phyloP scores from a whole-genome alignment of 2,329 filamentous ascomycete genomes.

The Xylaria sp. region DNA sequence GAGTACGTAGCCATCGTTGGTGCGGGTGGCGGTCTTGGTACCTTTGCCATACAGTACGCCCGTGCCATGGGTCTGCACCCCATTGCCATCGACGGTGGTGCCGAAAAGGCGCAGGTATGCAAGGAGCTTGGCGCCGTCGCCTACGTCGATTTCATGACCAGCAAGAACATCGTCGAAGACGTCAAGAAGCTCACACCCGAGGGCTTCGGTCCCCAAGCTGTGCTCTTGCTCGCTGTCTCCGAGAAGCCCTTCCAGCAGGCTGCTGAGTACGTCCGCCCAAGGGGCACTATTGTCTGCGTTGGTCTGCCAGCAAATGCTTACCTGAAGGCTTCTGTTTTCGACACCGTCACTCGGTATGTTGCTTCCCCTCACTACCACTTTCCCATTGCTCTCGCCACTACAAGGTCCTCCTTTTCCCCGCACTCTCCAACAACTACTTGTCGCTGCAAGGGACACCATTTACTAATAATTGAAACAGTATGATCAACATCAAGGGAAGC shows the following conservation, averaged over 20 bases:
- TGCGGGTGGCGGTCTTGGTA: slow-evolving; percentile 83
- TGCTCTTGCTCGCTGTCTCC: slow-evolving; percentile 83
- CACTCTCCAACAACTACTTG: not conserved
- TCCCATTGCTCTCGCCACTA: not conserved
- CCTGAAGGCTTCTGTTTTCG: slow-evolving; percentile 86
- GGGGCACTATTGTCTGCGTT: slow-evolving; percentile 87
- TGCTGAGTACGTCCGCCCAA: slow-evolving; percentile 84
- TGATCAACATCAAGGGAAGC: slow-evolving; percentile 91
- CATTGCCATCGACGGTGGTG: slow-evolving; percentile 85
- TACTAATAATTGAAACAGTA: slow-evolving; percentile 59
- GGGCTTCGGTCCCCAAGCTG: slow-evolving; percentile 86
- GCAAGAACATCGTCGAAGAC: slow-evolving; percentile 82
- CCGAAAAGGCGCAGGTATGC: slow-evolving; percentile 80
- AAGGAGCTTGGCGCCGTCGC: slow-evolving; percentile 74
- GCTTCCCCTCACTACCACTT: not conserved
- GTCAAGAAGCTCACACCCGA: slow-evolving; percentile 84
- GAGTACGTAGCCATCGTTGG: slow-evolving; percentile 87
- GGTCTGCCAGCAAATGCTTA: slow-evolving; percentile 84
- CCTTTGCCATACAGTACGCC: slow-evolving; percentile 84
- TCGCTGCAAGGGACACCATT: not conserved
- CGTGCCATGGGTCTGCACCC: slow-evolving; percentile 87
- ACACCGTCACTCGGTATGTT: slow-evolving; percentile 73
- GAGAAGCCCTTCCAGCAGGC: slow-evolving; percentile 98
- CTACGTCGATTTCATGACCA: slow-evolving; percentile 84
- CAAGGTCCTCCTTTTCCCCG: not conserved